Base-by-base conservation (phyloP, 2,329 filamentous ascomycete genomes). In the Alternaria sp. region DNA sequence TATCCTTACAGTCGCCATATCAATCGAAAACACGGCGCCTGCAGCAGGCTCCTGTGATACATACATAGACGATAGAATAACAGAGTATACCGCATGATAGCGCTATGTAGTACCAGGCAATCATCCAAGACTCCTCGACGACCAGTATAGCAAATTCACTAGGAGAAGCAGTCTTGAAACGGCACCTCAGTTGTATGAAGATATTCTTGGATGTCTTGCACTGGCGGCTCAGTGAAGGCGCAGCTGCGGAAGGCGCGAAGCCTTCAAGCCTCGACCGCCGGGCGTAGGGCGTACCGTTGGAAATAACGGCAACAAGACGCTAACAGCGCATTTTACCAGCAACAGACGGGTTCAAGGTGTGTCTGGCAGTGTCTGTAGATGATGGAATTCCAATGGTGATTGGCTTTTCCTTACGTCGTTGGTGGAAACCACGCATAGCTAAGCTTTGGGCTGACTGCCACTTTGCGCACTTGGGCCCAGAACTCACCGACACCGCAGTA, bases 361-460 rank as follows among this genome's bases (percentile, higher is more conserved):
- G 41, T 50, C 27, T 63, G 52, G 22, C 41, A 61, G 54, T 62
- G 58, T 61, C 56, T 41, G 16, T 30, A 30, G 38, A 59, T 22
- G 34, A 36, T 32, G 10, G 8, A n/a, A 41, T 45, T 45, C n/a
- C 48, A 46, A 22, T 36, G 43, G 48, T 62, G 44, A 65, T 64
- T 68, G 63, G 62, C 38, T 25, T 18, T 10, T 12, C 10, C 20
- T 16, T 16, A 20, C 48, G 27, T 53, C 14, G 43, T 59, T 45
- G 6, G 34, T 36, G 28, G 22, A 54, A 51, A 58, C 54, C 53
- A 48, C 45, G 50, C 46, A 32, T 25, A 22, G 61, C 65, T 65
- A 72, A 72, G 70, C 70, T 71, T 69, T 68, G 58, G 68, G 70
- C 69, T 70, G 66, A 54, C 57, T 62, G 59, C 46, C 58, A 45